Evolutionary conservation across 768 basidiomycete genomes (phyloP).

Genomic region (Tylopilus sp.): DNA sequence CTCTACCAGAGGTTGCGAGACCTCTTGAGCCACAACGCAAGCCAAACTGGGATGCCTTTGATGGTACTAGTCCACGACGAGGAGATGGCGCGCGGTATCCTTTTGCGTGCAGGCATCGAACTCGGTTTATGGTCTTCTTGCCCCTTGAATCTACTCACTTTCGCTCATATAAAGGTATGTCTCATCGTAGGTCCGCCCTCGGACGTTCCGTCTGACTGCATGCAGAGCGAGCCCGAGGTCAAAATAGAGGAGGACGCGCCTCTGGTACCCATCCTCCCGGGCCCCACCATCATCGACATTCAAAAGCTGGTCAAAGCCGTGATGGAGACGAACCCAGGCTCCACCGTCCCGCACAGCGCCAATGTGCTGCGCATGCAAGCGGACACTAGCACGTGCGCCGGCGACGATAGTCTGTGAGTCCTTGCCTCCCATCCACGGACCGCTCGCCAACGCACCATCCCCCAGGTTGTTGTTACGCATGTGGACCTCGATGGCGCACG

Average conservation of each 20-base stretch:
- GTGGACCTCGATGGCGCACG: conserved; percentile 47
- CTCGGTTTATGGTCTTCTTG: conserved; percentile 40
- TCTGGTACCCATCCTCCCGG: conserved; percentile 4
- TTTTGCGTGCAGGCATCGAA: conserved; percentile 42
- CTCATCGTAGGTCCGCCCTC: neutral
- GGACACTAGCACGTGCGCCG: conserved; percentile 43
- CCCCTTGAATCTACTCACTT: conserved; percentile 24
- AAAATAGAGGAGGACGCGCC: neutral
- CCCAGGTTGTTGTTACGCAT: conserved; percentile 40
- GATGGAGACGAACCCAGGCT: conserved; percentile 33
- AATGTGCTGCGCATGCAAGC: conserved; percentile 32
- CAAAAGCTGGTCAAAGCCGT: conserved; percentile 36
- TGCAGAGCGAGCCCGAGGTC: conserved; percentile 13
- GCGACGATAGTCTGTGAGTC: conserved; percentile 50
- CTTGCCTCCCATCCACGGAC: neutral
- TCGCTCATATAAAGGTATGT: conserved; percentile 6
- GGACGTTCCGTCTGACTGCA: neutral
- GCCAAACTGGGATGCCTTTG: conserved; percentile 30
- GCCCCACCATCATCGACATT: conserved; percentile 41
- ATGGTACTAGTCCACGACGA: conserved; percentile 48
- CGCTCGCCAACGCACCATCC: neutral
- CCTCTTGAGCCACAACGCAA: conserved; percentile 19
- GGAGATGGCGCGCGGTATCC: conserved; percentile 35
- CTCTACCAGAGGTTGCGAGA: conserved; percentile 16
- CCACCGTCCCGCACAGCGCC: conserved; percentile 31